Conservation (phyloP, 345 rosid genomes). For the Eucalyptus pauciflora region DNA sequence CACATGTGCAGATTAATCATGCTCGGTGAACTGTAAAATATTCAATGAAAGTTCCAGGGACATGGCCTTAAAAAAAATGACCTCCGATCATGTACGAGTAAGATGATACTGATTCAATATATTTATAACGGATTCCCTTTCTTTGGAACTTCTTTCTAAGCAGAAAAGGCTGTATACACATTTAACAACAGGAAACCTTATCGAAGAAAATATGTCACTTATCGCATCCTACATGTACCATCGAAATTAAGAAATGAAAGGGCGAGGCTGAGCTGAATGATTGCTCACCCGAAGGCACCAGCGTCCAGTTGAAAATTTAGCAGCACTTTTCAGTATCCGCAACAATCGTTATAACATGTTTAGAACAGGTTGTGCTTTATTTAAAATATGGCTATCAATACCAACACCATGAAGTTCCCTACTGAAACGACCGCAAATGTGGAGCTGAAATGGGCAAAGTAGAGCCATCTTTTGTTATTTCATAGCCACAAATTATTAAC, state of each 20-base stretch:
- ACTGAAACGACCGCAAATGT: not conserved
- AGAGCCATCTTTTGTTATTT: not conserved
- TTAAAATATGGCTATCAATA: not conserved
- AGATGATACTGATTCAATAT: not conserved
- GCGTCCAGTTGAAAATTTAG: not conserved
- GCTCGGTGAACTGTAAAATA: not conserved
- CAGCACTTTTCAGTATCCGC: not conserved
- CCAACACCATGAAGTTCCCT: not conserved
- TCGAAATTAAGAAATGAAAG: not conserved
- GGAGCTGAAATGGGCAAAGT: not conserved
- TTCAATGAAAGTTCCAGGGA: not conserved
- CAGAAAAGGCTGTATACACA: not conserved
- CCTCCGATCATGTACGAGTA: not conserved
- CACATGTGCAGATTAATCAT: not conserved
- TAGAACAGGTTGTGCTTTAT: not conserved
- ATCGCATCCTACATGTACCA: not conserved
- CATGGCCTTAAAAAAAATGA: not conserved
- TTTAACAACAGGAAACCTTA: not conserved
- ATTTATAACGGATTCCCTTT: not conserved
- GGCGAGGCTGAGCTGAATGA: not conserved
- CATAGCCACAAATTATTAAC: not conserved
- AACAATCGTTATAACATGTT: not conserved
- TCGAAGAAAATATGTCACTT: not conserved
- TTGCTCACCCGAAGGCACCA: not conserved
- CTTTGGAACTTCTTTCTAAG: not conserved